A percentile compares a stretch with the other conserved stretches of the same genome.
These are phyloP conservation scores for Mrakia blollopis DNA, from an alignment of 768 basidiomycete genomes.

Conservation along the genomic window DNA sequence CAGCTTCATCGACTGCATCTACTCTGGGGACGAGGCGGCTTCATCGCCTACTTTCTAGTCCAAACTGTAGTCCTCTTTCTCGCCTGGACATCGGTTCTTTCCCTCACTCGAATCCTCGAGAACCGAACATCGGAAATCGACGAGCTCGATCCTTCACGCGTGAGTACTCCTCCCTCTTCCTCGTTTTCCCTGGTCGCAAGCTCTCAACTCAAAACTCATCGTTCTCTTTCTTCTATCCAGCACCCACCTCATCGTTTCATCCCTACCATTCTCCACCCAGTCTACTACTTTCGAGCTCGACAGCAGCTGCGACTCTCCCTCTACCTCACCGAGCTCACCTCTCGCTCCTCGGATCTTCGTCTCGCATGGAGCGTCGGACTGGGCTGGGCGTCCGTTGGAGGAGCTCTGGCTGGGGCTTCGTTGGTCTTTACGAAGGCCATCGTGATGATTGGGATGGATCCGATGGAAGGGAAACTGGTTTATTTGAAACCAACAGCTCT, in stretches of 20 bases:
- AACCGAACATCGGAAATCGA: slow-evolving; percentile 1
- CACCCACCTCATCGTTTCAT: not conserved
- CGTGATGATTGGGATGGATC: slow-evolving; percentile 29
- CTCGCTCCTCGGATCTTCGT: not conserved
- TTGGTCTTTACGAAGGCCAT: slow-evolving; percentile 23
- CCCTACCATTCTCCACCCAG: slow-evolving; percentile 3
- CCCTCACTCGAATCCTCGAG: slow-evolving; percentile 12
- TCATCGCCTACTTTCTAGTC: slow-evolving; percentile 29
- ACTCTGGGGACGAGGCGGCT: slow-evolving; percentile 15
- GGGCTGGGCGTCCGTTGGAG: slow-evolving; percentile 24
- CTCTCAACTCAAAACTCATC: not conserved
- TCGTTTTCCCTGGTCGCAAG: no score
- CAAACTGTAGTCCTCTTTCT: slow-evolving; percentile 1
- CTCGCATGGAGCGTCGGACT: slow-evolving; percentile 16
- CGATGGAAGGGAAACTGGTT: not conserved
- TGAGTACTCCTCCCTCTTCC: not conserved
- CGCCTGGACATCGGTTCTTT: slow-evolving; percentile 10
- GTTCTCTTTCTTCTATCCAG: not conserved
- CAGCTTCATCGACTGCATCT: slow-evolving; percentile 25
- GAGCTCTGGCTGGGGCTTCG: slow-evolving; percentile 14
- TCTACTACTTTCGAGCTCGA: not conserved
- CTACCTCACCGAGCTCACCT: slow-evolving; percentile 17
- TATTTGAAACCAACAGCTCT: not conserved
- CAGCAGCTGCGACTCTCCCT: not conserved
- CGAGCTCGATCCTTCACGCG: slow-evolving; percentile 13